A percentile compares a stretch with the other conserved stretches of the same genome.
phyloP scores from a whole-genome alignment of 805 yeast species.

The Wickerhamomyces strasburgensis region DNA sequence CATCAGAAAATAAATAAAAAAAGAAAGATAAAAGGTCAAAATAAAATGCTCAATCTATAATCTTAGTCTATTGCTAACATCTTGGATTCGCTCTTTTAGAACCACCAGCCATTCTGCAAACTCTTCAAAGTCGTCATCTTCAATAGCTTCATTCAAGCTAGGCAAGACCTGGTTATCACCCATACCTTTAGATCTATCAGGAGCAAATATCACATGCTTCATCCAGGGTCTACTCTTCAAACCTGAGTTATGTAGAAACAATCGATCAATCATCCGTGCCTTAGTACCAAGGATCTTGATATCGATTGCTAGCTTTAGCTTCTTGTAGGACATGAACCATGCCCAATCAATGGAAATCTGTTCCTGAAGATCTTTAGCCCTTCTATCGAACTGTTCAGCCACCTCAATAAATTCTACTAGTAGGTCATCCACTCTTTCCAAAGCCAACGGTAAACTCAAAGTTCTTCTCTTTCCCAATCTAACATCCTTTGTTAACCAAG shows the following conservation, averaged over 20 bases:
- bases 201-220: constrained; percentile 60
- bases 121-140: constrained; percentile 37
- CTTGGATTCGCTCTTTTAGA: constrained; percentile 4
- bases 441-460: constrained; percentile 4
- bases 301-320: constrained; percentile 53
- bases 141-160: constrained; percentile 52
- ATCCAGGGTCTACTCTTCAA: constrained; percentile 51
- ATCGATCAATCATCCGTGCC: constrained; percentile 18
- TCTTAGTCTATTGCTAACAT: constrained; percentile 6
- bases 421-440: constrained; percentile 6
- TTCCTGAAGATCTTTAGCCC: constrained; percentile 41
- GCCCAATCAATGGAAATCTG: constrained; percentile 64
- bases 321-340: constrained; percentile 63
- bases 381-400: constrained; percentile 40
- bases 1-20: no score
- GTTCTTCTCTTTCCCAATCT: constrained; percentile 1
- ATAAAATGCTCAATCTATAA: no score
- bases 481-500: constrained; percentile 25
- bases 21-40: no score
- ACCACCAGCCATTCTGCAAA: constrained; percentile 11
- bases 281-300: constrained; percentile 51
- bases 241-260: constrained; percentile 37
- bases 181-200: constrained; percentile 45
- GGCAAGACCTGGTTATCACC: constrained; percentile 51
- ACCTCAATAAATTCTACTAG: constrained; percentile 4